Base-by-base conservation (phyloP, 1,139 yeast genomes). In the Lizanozyma gosingica region DNA sequence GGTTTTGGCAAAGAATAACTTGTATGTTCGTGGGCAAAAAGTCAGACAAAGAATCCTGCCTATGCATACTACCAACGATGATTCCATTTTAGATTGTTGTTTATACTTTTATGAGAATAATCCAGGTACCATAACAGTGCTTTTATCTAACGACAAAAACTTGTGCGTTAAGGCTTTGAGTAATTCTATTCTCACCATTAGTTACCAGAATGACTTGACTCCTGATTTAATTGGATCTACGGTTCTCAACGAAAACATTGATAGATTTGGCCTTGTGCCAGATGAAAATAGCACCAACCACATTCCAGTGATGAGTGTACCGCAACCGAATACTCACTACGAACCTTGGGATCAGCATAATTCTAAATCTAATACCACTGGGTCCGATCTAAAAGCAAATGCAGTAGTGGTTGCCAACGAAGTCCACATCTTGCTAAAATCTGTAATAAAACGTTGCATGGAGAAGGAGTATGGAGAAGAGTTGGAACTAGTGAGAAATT, bases 31-130 rank as follows among this genome's bases (percentile, higher is more conserved):
- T 37, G 95, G 88, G 0, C 97, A 90, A 55, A 76, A 71, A 47
- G 42, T 73, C 33, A 61, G 65, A 18, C 86, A 88, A 52, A 60
- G 65, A 34, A 43, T 80, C 9, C 50, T 77, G 63, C 44, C 47
- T 51, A 39, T 45, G 34, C 40, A 54, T 4, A 56, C 78, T 1
- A 46, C 45, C 0, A 82, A 84, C 42, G 97, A 90, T 56, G 95
- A 88, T 51, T 73, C 95, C 0, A 88, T 90, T 45, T 59, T 88
- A 33, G 97, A 90, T 58, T 87, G 96, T 55, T 83, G 95, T 51
- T 52, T 83, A 22, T 88, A 72, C 53, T 79, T 80, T 45, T 69
- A 73, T 45, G 58, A 67, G 17, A 55, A 56, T 41, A 45, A 57
- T 56, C 55, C 69, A 14, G 45, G 54, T 15, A 63, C 70, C 36